Base-by-base conservation (phyloP, 1,284 basidiomycete genomes). In the Kwoniella shivajii region DNA sequence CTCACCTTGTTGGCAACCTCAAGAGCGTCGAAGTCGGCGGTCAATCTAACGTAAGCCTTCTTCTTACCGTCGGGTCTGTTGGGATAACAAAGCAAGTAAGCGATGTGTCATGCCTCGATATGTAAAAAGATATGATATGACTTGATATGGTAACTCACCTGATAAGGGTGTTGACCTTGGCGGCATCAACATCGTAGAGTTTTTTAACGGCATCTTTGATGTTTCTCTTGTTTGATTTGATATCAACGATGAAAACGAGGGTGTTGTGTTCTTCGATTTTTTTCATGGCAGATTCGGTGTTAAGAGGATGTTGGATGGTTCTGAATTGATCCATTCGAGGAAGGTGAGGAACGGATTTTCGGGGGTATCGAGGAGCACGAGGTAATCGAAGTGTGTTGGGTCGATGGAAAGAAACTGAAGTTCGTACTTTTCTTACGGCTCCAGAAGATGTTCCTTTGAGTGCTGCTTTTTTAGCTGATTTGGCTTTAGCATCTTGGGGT, bases 231-330 rank as follows among this genome's bases (percentile, higher is more conserved):
- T 98, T 99, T 86, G 81, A 84, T 77, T 86, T 88, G 79, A 97
- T 79, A 81, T 98, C 94, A 54, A 96, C 92, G 67, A 98, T 89
- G 84, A 98, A 98, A 62, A 98, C 94, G 59, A 99, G 86, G 42
- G 95, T 98, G 84, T 99, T 99, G 84, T 97, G 88, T 81, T 98
- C 95, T 84, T 99, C 95, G 67, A 99, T 98, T 87, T 99, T 97
- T 85, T 83, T 82, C 81, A 83, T 82, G 64, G 82, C 81, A 36
- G 75, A 78, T 78, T 83, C 83, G 60, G 83, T 84, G 79, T 82
- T 82, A 64, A 84, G 75, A 34, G 83, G 83, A 80, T 80, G 89
- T 61, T 94, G 86, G 76, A 98, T 92, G 50, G 90, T 94, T 80
- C 92, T 85, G 85, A 88, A 95, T 78, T 95, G 90, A 78, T 99